Evolutionary conservation across 2,329 filamentous ascomycete species (phyloP), one percentile per base, ranked within the genome.

Genomic region (Aureobasidium sp.): DNA sequence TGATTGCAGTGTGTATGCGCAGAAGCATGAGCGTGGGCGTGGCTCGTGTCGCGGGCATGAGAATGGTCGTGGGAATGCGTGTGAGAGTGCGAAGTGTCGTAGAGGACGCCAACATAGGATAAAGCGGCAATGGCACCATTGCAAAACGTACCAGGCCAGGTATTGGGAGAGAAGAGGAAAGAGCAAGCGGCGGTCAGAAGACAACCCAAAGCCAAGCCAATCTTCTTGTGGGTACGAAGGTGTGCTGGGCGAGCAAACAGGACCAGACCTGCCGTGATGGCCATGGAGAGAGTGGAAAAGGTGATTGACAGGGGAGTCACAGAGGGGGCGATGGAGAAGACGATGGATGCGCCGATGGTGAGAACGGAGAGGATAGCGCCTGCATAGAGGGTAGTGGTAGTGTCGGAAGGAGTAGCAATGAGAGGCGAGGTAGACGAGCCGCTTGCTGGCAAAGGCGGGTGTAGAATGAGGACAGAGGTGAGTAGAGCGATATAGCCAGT

Each of bases 401-500:
- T 29, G 65, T 64, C 31, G 27, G 63, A 31, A 17, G 37, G 40
- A 47, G 53, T 44, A 27, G 61, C 53, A n/a, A 58, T 53, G 12
- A 63, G 54, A n/a, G 48, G 48, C 8, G 61, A 63, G 2, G 61
- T 50, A 6, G 54, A 54, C 11, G 52, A 47, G 52, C 52, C 61
- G 33, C 42, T 59, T 6, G 63, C 66, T 22, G 74, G 73, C 39
- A 82, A 75, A 33, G 80, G 78, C 17, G 78, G 78, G n/a, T 78
- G 78, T n/a, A 81, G 66, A 11, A 77, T 68, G 39, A 81, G 73
- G 5, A 81, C 68, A 0, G 80, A 80, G 15, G 72, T 63, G 39
- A 75, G 64, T 58, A 84, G 69, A 22, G 78, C 75, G 29, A 77
- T 48, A 63, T 82, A 81, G 31, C 81, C 81, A 40, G 77, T 63